Base-by-base conservation (phyloP, 306 rosid genomes). In the Luffa aegyptiaca region DNA sequence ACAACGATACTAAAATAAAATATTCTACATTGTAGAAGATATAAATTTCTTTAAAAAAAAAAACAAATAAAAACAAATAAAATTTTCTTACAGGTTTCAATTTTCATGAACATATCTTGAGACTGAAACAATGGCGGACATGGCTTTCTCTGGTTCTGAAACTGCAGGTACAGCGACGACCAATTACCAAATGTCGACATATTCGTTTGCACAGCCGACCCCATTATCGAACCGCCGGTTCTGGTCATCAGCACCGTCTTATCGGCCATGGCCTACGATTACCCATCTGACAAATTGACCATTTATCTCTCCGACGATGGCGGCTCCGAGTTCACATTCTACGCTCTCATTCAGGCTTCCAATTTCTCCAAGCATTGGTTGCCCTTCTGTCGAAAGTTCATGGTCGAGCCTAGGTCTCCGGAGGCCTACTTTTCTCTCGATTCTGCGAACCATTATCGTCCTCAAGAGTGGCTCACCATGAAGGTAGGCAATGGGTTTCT, bases 171-270 rank as follows among this genome's bases (percentile, higher is more conserved):
- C 12, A 87, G 85, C 71, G 82, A 84, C 26, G 57, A 82, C 72
- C 56, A 45, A 46, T 81, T 92, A 41, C 91, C 92, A 1, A 74
- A 33, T 2, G 84, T 89, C 26, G 97, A 90, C 84, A 84, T 88
- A 0, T 89, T 90, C 81, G 88, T 92, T n/a, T 90, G 93, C 87
- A 92, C 95, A 4, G 95, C 95, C 4, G 97, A 92, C 78, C 93
- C 92, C 17, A 79, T 1, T 46, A 33, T 90, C 69, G 97, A 90
- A 83, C 93, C 95, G n/a, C 95, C 97, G 66, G 75, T 33, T 0
- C 65, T 92, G 85, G 93, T 88, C 89, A 81, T 92, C 12, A 92
- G 78, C 87, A 92, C 93, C 10, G 81, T 92, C 0, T 83, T 92
- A 71, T 87, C 92, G 3, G 86, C 77, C 0, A 85, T 92, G 89